A percentile compares a stretch with the other conserved stretches of the same genome.
Evolutionary conservation across 2,329 filamentous ascomycete species (phyloP).

Genomic region (Fusarium falciforme): DNA sequence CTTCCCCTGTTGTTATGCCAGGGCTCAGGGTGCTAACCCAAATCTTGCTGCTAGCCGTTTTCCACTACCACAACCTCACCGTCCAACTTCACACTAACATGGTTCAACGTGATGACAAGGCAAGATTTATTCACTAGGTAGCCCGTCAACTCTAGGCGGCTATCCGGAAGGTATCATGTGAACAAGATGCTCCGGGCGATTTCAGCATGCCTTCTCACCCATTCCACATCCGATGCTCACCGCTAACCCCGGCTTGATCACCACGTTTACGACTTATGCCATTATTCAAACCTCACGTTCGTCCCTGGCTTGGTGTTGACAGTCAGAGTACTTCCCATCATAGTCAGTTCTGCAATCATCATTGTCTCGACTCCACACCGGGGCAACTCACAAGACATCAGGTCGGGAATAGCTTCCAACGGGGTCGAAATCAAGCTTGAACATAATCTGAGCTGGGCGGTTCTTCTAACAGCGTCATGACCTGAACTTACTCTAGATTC

Average conservation of each 20-base stretch:
- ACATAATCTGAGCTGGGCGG: background rate
- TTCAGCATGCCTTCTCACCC: background rate
- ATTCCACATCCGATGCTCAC: background rate
- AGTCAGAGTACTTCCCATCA: background rate
- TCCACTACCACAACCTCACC: background rate
- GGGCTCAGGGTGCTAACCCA: background rate
- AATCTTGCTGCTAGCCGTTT: background rate
- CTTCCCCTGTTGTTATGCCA: background rate
- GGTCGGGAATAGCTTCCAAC: background rate
- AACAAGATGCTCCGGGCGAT: background rate
- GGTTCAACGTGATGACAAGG: background rate
- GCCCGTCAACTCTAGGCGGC: background rate
- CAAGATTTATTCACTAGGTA: background rate
- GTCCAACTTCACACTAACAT: background rate
- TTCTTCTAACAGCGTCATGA: background rate
- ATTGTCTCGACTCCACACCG: background rate
- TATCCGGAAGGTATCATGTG: background rate
- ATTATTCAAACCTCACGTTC: background rate
- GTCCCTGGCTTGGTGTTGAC: background rate
- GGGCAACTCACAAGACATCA: background rate
- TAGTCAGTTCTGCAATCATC: background rate
- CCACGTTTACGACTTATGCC: background rate
- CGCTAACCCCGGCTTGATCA: background rate
- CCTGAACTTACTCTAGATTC: background rate
- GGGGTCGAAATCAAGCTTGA: background rate